Evolutionary conservation across 257 asterid genomes (phyloP).

Genomic region (Dorcoceras hygrometricum): DNA sequence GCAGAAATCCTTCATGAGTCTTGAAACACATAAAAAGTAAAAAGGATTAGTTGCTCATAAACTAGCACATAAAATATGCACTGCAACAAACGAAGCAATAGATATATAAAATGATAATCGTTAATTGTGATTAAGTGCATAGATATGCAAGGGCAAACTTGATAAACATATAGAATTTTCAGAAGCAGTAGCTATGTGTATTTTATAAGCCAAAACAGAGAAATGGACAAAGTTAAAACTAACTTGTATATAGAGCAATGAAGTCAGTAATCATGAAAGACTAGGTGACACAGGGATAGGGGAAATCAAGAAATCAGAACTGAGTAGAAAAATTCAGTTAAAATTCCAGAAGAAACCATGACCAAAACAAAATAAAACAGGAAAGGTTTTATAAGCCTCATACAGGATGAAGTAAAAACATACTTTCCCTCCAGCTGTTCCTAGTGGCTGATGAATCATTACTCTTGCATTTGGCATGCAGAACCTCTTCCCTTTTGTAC

Average conservation of each 20-base stretch:
- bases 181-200: neutral
- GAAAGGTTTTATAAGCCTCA: conserved; percentile 4
- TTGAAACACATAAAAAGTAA: neutral
- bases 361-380: neutral
- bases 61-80: too few species aligned
- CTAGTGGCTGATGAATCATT: conserved; percentile 97
- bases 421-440: conserved; percentile 74
- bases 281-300: conserved; percentile 1
- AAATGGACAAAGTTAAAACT: neutral
- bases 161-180: neutral
- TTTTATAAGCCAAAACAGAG: neutral
- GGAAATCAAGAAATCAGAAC: neutral
- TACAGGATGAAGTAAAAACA: conserved; percentile 21
- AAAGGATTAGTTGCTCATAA: too few species aligned
- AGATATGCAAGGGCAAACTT: neutral
- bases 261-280: neutral
- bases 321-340: neutral
- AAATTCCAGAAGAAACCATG: neutral
- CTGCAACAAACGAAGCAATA: neutral
- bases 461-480: conserved; percentile 98
- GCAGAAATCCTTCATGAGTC: neutral
- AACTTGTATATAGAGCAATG: neutral
- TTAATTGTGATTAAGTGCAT: neutral
- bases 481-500: conserved; percentile 86
- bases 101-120: too few species aligned